Evolutionary conservation across 2,329 filamentous ascomycete genomes (phyloP).

Genomic region (Thelonectria olida): DNA sequence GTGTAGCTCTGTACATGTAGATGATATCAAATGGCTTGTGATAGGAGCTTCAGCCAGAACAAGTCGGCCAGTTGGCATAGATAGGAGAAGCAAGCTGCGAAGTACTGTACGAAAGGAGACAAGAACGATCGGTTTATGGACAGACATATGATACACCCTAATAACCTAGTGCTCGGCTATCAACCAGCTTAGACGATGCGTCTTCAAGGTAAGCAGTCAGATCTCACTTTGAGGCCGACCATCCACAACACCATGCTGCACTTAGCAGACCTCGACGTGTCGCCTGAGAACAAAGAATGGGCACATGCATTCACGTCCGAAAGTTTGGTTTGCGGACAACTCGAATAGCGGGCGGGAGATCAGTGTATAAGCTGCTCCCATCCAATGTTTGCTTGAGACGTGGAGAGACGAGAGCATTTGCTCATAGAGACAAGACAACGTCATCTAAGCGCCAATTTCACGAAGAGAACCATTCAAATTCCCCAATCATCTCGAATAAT

Average conservation of each 20-base stretch:
- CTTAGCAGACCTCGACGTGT: constrained; percentile 13
- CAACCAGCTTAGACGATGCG: neutral
- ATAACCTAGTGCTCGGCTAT: neutral
- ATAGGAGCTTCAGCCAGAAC: neutral
- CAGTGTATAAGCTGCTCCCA: constrained; percentile 1
- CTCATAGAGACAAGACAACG: neutral
- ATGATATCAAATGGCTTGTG: neutral
- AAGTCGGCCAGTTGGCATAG: neutral
- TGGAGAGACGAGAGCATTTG: constrained; percentile 13
- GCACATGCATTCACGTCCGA: constrained; percentile 8
- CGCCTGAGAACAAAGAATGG: constrained; percentile 4
- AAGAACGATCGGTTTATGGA: neutral
- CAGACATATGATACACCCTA: neutral
- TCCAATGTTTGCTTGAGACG: constrained; percentile 17
- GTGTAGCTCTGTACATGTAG: neutral
- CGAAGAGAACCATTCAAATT: constrained; percentile 21
- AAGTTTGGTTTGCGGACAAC: constrained; percentile 11
- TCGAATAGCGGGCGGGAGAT: constrained; percentile 1
- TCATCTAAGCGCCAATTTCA: constrained; percentile 10
- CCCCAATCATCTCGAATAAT: constrained; percentile 15
- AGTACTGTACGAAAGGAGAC: neutral
- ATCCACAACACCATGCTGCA: constrained; percentile 1
- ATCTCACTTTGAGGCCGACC: constrained; percentile 17
- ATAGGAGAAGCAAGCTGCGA: neutral
- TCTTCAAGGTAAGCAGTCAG: constrained; percentile 7